Evolutionary conservation across 2,329 filamentous ascomycete species (phyloP), one percentile per base, ranked within the genome.

Genomic region (Botrytis paeoniae): DNA sequence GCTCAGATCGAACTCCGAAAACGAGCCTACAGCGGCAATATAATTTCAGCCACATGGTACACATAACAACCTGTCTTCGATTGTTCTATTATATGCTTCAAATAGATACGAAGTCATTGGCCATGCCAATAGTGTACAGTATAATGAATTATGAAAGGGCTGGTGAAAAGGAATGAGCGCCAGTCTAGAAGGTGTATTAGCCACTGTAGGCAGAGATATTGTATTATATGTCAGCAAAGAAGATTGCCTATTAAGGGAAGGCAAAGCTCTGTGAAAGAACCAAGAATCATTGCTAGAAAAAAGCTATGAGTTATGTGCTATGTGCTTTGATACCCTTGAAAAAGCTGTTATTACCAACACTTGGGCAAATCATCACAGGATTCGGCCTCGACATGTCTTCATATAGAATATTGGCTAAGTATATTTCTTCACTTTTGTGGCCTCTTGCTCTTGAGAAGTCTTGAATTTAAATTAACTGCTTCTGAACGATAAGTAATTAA

Each of bases 81-180:
- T 18, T n/a, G 14, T 8, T 32, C 35, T 29, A 4, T 20, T 32
- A 51, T 41, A 10, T 25, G 3, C 25, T 16, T 39, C 4, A 6
- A 16, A 14, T 18, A 41, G 29, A 41, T 54, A 18, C 14, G 43
- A 57, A 68, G 4, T 29, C 18, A n/a, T 39, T 68, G 45, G 45
- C 64, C 16, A 2, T 48, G 45, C 35, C 14, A 29, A 39, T 37
- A 9, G 3, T 54, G 45, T 68, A 68, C 35, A 66, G n/a, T 57
- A 54, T 68, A 41, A 68, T 68, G 64, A 41, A 57, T 57, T 41
- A 68, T 45, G 45, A 57, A 57, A 48, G 35, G 35, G n/a, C 4
- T 29, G 25, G 25, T 54, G 64, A 41, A 57, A 39, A 57, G 22
- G 45, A 35, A 45, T 39, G 45, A 16, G 14, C 35, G 64, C 25